Percentiles rank a stretch among this genome's conserved stretches.
Conservation (phyloP, 148 eudicot genomes). For the Vaccinium macrocarpon region DNA sequence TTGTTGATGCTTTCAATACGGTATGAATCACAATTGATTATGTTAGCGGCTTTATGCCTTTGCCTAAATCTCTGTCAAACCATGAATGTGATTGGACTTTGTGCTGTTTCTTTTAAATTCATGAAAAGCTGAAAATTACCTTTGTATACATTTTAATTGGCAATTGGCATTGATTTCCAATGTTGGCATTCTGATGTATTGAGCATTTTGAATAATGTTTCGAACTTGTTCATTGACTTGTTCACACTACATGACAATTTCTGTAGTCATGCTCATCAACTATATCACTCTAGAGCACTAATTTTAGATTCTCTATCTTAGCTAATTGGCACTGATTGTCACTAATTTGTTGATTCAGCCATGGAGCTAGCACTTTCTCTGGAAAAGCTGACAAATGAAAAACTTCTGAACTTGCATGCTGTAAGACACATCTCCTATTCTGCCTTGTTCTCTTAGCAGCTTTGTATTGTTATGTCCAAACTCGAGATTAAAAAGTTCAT, state of each 20-base stretch:
- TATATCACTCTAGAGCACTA: background rate
- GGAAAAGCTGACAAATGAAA: constrained; percentile 91
- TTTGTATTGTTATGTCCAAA: background rate
- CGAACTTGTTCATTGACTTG: background rate
- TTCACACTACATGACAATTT: background rate
- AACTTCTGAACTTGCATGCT: constrained; percentile 69
- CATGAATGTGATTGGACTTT: background rate
- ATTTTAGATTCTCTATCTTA: background rate
- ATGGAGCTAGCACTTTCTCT: constrained; percentile 94
- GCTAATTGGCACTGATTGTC: background rate
- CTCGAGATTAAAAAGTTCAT: background rate
- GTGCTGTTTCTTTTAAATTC: background rate
- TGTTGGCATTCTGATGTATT: background rate
- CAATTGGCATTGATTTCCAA: background rate
- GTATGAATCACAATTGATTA: background rate
- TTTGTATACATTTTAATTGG: background rate
- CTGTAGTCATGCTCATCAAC: background rate
- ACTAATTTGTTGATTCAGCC: constrained; percentile 38
- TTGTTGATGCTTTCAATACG: background rate
- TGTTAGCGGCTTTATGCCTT: background rate
- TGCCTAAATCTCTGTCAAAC: background rate
- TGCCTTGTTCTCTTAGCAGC: background rate
- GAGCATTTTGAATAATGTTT: background rate
- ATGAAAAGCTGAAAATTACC: background rate
- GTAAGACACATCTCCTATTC: constrained; percentile 39